These are phyloP conservation scores for Potentilla sterilis DNA, from an alignment of 306 rosid species.

Conservation along the genomic window DNA sequence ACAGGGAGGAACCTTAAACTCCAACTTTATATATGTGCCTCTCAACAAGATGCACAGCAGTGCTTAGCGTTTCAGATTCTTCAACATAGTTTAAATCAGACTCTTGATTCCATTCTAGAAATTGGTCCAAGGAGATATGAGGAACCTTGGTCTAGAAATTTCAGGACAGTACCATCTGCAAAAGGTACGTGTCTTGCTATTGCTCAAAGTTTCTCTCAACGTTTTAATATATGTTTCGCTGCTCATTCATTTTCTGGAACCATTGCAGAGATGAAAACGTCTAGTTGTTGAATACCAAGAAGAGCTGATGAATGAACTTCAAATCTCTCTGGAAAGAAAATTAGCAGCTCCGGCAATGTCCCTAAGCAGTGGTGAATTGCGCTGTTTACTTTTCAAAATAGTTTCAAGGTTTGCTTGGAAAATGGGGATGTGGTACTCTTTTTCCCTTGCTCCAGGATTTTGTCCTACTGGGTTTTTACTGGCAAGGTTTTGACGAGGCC, in stretches of 20 bases:
- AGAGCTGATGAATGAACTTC: constrained; percentile 69
- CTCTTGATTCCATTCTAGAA: too few species aligned
- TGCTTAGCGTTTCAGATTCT: too few species aligned
- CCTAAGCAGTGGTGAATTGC: background rate
- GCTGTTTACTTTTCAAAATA: too few species aligned
- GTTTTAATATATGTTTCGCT: background rate
- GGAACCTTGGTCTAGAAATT: background rate
- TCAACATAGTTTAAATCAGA: too few species aligned
- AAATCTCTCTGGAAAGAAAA: constrained; percentile 55
- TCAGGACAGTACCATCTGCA: constrained; percentile 82
- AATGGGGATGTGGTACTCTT: constrained; percentile 46
- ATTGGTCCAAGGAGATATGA: too few species aligned
- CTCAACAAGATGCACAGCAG: too few species aligned
- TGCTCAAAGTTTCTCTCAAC: background rate
- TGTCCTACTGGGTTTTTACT: too few species aligned
- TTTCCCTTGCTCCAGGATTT: background rate
- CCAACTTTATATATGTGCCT: too few species aligned
- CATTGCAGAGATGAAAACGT: constrained; percentile 59
- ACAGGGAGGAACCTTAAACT: too few species aligned
- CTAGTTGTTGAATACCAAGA: constrained; percentile 81
- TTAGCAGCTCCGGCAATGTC: constrained; percentile 25
- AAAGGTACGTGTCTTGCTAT: constrained; percentile 56
- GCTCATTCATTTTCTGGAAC: constrained; percentile 20
- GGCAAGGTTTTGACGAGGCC: too few species aligned
- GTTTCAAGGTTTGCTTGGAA: too few species aligned